phyloP scores from a whole-genome alignment of 1,284 basidiomycete species.

The Trametes hirsuta region DNA sequence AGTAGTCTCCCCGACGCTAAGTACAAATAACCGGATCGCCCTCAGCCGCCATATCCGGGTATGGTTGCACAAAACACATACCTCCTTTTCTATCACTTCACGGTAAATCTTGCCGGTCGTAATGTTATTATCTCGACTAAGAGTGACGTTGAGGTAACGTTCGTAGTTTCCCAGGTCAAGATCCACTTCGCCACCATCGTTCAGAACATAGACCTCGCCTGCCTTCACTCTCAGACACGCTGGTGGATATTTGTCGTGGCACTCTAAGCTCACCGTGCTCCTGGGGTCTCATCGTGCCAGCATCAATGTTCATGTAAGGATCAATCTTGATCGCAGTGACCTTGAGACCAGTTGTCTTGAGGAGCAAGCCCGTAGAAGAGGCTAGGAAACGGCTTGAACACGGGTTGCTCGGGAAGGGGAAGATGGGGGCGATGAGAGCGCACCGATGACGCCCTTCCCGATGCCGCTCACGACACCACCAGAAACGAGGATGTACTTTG shows the following conservation, averaged over 20 bases:
- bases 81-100: conserved; percentile 98
- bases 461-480: conserved; percentile 94
- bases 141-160: conserved; percentile 93
- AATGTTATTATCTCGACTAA: conserved; percentile 96
- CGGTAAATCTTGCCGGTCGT: conserved; percentile 99
- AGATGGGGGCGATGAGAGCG: conserved; percentile 35
- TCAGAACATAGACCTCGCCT: conserved; percentile 98
- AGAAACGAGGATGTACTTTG: conserved; percentile 90
- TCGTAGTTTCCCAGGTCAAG: conserved; percentile 99
- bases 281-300: conserved; percentile 98
- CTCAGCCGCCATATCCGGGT: conserved; percentile 7
- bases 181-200: conserved; percentile 99
- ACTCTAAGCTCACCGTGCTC: conserved; percentile 80
- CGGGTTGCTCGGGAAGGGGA: conserved; percentile 6
- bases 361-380: conserved; percentile 93
- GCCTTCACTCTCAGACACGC: conserved; percentile 26
- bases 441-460: conserved; percentile 94
- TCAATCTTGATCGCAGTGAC: conserved; percentile 99
- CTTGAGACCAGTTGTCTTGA: conserved; percentile 95
- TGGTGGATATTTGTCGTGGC: neutral
- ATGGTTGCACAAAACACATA: conserved; percentile 34
- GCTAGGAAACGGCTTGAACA: conserved; percentile 53
- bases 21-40: neutral
- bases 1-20: conserved; percentile 93
- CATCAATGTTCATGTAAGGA: conserved; percentile 99